A percentile compares a stretch with the other conserved stretches of the same genome.
phyloP scores from a whole-genome alignment of 495 filamentous ascomycete species.

The Durotheca rogersii region DNA sequence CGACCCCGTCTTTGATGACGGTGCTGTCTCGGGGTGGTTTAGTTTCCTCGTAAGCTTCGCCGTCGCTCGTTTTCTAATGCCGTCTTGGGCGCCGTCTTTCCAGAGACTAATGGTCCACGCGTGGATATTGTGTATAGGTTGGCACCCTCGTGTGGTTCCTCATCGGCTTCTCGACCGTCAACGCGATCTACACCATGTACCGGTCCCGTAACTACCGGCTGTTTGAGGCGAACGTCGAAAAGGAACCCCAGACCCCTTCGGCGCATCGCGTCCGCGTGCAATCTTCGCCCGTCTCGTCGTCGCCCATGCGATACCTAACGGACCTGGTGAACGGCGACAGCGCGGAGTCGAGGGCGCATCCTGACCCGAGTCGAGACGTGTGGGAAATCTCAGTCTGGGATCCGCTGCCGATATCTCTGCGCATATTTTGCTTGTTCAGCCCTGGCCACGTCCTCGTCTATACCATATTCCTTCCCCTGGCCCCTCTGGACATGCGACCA shows the following conservation, averaged over 20 bases:
- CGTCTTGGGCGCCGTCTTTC: not conserved
- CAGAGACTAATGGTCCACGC: slow-evolving; percentile 6
- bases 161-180: slow-evolving; percentile 61
- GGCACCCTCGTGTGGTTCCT: slow-evolving; percentile 68
- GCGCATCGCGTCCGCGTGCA: slow-evolving; percentile 88
- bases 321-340: slow-evolving; percentile 59
- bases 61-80: too few species aligned
- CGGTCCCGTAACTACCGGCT: slow-evolving; percentile 85
- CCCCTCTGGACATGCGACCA: slow-evolving; percentile 70
- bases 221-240: slow-evolving; percentile 81
- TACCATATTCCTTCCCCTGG: slow-evolving; percentile 78
- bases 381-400: slow-evolving; percentile 97
- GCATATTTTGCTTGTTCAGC: slow-evolving; percentile 87
- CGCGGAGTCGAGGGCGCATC: slow-evolving; percentile 77
- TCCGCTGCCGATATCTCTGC: slow-evolving; percentile 77
- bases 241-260: slow-evolving; percentile 73
- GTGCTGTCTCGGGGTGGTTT: slow-evolving; percentile 60
- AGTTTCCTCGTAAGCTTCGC: slow-evolving; percentile 71
- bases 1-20: slow-evolving; percentile 86
- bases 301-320: slow-evolving; percentile 75
- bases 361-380: slow-evolving; percentile 81
- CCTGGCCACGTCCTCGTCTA: slow-evolving; percentile 90
- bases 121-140: slow-evolving; percentile 53
- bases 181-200: slow-evolving; percentile 80
- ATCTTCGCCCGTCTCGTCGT: slow-evolving; percentile 75